These are phyloP conservation scores for Leishmania turanica DNA, from an alignment of 208 protist genomes.

Conservation along the genomic window DNA sequence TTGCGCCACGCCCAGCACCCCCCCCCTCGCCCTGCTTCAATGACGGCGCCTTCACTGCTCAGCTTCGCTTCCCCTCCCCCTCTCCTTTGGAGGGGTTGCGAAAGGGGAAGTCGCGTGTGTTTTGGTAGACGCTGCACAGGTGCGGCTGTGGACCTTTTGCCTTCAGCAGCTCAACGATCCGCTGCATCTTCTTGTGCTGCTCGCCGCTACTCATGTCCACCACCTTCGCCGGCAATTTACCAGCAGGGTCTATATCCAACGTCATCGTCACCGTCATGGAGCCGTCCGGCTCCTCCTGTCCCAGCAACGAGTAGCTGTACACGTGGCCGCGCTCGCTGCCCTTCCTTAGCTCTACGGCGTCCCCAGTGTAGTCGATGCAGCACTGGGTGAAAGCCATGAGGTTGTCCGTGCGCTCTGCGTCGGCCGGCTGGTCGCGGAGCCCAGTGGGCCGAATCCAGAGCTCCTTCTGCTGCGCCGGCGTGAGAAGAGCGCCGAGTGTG, in stretches of 20 bases:
- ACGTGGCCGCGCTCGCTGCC: constrained; percentile 24
- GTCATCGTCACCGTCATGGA: constrained; percentile 43
- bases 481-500: constrained; percentile 36
- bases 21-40: background rate
- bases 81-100: background rate
- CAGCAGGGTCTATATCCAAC: constrained; percentile 43
- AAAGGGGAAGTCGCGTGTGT: constrained; percentile 27
- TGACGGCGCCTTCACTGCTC: background rate
- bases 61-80: background rate
- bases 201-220: constrained; percentile 32
- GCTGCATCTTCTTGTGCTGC: constrained; percentile 36
- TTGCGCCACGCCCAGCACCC: background rate
- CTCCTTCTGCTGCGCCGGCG: constrained; percentile 39
- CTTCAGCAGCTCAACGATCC: constrained; percentile 23
- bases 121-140: constrained; percentile 23
- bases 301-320: constrained; percentile 39
- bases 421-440: constrained; percentile 1
- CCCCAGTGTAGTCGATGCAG: constrained; percentile 33
- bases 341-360: constrained; percentile 16
- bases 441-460: constrained; percentile 23
- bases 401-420: background rate
- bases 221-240: constrained; percentile 33
- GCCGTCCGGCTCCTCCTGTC: constrained; percentile 46
- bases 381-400: constrained; percentile 43
- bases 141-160: constrained; percentile 7